phyloP scores from a whole-genome alignment of 2,329 filamentous ascomycete genomes.

The Fusarium sp. region DNA sequence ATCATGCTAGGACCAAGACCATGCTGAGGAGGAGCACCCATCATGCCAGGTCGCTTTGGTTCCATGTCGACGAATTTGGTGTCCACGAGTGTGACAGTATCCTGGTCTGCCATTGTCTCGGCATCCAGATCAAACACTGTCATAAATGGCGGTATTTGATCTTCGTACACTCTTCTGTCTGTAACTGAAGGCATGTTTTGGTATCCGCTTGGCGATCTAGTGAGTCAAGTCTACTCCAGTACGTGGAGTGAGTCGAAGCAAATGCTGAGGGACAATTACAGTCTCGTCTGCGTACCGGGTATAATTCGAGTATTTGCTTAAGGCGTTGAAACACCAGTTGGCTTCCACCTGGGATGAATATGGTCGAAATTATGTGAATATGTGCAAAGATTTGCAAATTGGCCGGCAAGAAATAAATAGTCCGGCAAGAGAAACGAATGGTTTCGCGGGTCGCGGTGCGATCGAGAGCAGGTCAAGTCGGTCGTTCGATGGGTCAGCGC shows the following conservation, averaged over 20 bases:
- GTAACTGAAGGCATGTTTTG: constrained; percentile 71
- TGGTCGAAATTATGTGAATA: constrained; percentile 39
- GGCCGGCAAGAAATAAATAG: constrained; percentile 15
- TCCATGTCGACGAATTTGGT: constrained; percentile 64
- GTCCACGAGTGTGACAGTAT: constrained; percentile 66
- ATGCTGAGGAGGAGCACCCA: constrained; percentile 53
- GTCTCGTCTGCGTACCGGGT: constrained; percentile 10
- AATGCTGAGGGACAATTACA: constrained; percentile 1
- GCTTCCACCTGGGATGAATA: constrained; percentile 39
- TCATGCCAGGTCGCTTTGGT: constrained; percentile 53
- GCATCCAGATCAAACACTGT: constrained; percentile 77
- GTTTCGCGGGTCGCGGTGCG: constrained; percentile 33
- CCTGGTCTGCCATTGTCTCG: constrained; percentile 65
- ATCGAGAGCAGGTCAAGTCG: constrained; percentile 38
- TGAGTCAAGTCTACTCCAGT: constrained; percentile 1
- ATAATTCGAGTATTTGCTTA: constrained; percentile 15
- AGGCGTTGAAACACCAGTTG: constrained; percentile 28
- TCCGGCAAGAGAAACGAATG: constrained; percentile 40
- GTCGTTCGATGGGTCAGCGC: constrained; percentile 45
- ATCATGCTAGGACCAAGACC: constrained; percentile 56
- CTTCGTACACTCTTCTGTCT: constrained; percentile 71
- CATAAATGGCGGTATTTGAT: constrained; percentile 81
- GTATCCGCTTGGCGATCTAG: constrained; percentile 6
- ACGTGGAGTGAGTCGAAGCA: constrained; percentile 1
- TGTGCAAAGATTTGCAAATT: constrained; percentile 33